Evolutionary conservation across 179 eudicot genomes (phyloP).

Genomic region (Beta macrorhiza): DNA sequence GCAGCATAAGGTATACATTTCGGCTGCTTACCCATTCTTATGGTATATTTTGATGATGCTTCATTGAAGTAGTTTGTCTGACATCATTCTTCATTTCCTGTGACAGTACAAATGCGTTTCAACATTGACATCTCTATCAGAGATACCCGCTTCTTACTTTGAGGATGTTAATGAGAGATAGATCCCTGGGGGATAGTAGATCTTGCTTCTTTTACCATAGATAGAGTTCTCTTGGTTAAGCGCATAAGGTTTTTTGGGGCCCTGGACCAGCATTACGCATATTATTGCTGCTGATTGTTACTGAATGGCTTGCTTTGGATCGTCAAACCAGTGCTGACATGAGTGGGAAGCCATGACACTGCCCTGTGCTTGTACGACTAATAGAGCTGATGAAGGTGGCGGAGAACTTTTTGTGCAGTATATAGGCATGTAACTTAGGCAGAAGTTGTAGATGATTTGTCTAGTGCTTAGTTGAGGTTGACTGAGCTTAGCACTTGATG

Average conservation of each 20-base stretch:
- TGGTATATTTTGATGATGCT: not conserved
- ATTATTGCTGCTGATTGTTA: not conserved
- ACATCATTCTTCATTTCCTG: slow-evolving; percentile 9
- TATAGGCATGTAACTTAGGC: slow-evolving; percentile 13
- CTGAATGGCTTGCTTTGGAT: slow-evolving; percentile 7
- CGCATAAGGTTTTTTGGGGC: not conserved
- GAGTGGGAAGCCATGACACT: not conserved
- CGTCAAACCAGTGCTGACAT: not conserved
- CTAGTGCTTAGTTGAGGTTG: not conserved
- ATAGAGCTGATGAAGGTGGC: slow-evolving; percentile 1
- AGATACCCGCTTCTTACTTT: slow-evolving; percentile 56
- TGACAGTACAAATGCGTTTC: slow-evolving; percentile 84
- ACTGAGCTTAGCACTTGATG: not conserved
- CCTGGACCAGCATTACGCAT: not conserved
- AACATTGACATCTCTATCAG: slow-evolving; percentile 42
- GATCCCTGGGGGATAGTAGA: not conserved
- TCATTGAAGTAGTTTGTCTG: slow-evolving; percentile 21
- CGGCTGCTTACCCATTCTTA: not conserved
- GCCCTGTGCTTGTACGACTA: not conserved
- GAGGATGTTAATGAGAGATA: slow-evolving; percentile 40
- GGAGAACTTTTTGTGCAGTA: slow-evolving; percentile 12
- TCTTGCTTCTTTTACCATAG: slow-evolving; percentile 9
- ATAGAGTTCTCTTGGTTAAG: not conserved
- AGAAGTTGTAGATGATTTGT: slow-evolving; percentile 17
- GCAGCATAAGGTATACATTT: slow-evolving; percentile 59